phyloP scores from a whole-genome alignment of 129 eudicot species.

The Heracleum sosnowskyi region DNA sequence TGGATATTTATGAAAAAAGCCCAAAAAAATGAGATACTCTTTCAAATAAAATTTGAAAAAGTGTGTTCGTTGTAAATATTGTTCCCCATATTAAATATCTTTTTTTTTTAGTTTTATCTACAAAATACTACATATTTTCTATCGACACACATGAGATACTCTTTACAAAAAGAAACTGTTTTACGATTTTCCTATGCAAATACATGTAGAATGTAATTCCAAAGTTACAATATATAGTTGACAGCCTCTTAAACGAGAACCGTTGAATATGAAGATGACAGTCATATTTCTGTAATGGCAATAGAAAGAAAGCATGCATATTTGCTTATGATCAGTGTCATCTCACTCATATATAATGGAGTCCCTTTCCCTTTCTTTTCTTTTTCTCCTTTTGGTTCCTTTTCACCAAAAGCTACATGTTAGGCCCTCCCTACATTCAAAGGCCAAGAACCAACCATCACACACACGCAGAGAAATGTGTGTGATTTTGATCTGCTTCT shows the following conservation, averaged over 20 bases:
- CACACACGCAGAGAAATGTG: background rate
- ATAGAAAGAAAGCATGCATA: background rate
- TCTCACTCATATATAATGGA: constrained; percentile 11
- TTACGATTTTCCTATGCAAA: no score
- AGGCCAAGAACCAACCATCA: background rate
- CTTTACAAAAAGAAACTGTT: no score
- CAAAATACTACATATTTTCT: no score
- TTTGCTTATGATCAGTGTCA: background rate
- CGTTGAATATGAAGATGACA: background rate
- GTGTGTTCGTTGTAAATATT: no score
- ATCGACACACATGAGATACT: no score
- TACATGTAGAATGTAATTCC: no score
- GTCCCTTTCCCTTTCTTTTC: background rate
- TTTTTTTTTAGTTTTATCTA: no score
- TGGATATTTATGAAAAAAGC: no score
- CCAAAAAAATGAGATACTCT: no score
- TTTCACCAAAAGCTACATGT: constrained; percentile 4
- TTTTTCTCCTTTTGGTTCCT: background rate
- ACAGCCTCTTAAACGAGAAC: background rate
- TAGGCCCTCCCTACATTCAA: background rate
- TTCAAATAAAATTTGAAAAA: no score
- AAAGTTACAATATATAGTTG: no score
- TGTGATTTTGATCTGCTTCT: constrained; percentile 12
- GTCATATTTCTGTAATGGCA: background rate
- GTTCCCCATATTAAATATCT: no score